phyloP scores from a whole-genome alignment of 257 asterid species.

The Scutellaria baicalensis region DNA sequence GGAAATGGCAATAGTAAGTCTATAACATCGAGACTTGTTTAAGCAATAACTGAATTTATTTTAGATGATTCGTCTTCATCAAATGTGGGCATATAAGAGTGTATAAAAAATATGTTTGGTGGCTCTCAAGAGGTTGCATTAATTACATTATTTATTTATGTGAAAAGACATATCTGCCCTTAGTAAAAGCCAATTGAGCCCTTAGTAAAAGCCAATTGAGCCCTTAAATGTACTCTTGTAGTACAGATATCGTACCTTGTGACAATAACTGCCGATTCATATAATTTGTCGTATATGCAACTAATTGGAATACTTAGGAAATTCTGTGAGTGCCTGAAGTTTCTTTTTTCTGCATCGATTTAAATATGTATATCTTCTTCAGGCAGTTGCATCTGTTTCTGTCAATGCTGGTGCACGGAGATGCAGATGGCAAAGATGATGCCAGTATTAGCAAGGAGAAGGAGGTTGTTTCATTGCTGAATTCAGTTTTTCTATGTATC shows the following conservation, averaged over 20 bases:
- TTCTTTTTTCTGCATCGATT: conserved; percentile 4
- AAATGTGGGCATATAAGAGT: background rate
- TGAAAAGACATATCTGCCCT: conserved; percentile 3
- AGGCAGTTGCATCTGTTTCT: conserved; percentile 80
- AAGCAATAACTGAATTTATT: background rate
- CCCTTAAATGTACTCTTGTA: conserved; percentile 5
- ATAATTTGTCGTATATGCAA: background rate
- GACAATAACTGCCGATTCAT: background rate
- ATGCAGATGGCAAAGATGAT: conserved; percentile 69
- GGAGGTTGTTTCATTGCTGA: conserved; percentile 53
- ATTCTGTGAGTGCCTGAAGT: background rate
- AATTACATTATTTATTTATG: background rate
- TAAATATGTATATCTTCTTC: conserved; percentile 23
- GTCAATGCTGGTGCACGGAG: conserved; percentile 82
- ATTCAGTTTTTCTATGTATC: conserved; percentile 58
- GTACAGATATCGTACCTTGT: background rate
- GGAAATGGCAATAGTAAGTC: background rate
- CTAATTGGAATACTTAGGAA: conserved; percentile 4
- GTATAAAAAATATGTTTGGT: background rate
- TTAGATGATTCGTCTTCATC: background rate
- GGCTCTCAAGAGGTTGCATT: conserved; percentile 4
- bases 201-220: background rate
- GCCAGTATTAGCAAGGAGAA: conserved; percentile 50
- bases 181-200: background rate
- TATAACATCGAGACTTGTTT: background rate